Base-by-base conservation (phyloP, 1,284 basidiomycete species). In the Sanghuangporus weigelae region DNA sequence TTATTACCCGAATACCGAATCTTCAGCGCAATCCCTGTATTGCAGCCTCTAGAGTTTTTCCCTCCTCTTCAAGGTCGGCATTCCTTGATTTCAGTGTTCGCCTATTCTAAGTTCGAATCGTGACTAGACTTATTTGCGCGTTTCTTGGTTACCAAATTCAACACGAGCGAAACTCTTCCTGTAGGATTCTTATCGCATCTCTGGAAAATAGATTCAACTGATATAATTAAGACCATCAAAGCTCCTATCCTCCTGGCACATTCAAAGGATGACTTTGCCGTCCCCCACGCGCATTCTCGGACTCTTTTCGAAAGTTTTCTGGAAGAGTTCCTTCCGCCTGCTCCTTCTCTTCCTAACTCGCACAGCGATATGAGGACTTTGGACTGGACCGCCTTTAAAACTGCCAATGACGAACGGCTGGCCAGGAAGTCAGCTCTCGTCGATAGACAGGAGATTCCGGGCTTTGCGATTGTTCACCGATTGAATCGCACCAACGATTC, bases 211-310 rank as follows among this genome's bases (percentile, higher is more conserved):
- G 21, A 57, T 62, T 57, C 38, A 59, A 55, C 55, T 54, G 46
- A 59, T 16, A 42, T 16, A n/a, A 35, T 63, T 16, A 69, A 89
- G 85, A 77, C 78, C 68, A 82, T 89, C 60, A 81, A 84, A 39
- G 83, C 83, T 0, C 82, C 89, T 4, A 82, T 94, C 6, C 76
- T 96, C 12, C 81, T 97, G 66, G 84, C 85, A 0, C 95, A 97
- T 72, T 86, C 94, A 1, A 81, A 84, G 68, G 81, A 93, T 71
- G 95, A 98, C 75, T 81, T 79, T 70, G 88, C 93, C 46, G 95
- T 97, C 60, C 91, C 91, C 0, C 75, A 83, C 69, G 77, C 81
- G 0, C 95, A 98, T 72, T 91, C 92, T 0, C 78, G 81, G n/a
- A 76, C 78, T 0, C 81, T 96, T 16, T 93, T 93, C 72, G 78